These are phyloP conservation scores for Debaryomyces maramus DNA, from an alignment of 805 yeast species.

Conservation along the genomic window DNA sequence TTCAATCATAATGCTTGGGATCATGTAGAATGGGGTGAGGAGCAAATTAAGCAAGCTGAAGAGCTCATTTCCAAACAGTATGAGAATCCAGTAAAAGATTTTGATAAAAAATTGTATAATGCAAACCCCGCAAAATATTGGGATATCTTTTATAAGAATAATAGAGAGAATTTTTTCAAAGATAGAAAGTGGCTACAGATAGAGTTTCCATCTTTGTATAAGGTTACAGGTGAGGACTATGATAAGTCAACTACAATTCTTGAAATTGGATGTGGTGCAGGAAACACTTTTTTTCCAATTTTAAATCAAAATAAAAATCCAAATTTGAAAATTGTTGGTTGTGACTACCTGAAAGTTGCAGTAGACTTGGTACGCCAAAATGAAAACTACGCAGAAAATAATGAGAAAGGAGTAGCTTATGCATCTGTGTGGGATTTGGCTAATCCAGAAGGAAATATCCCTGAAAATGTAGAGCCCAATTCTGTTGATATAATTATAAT, in stretches of 20 bases:
- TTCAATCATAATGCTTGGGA: conserved; percentile 96
- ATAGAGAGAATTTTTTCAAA: conserved; percentile 91
- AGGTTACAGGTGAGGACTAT: conserved; percentile 65
- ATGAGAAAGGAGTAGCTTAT: conserved; percentile 51
- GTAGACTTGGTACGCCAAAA: conserved; percentile 77
- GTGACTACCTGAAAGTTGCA: conserved; percentile 88
- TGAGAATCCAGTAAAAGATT: conserved; percentile 82
- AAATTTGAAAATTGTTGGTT: conserved; percentile 72
- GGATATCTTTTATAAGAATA: conserved; percentile 91
- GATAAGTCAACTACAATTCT: conserved; percentile 72
- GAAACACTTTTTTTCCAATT: conserved; percentile 93
- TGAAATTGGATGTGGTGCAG: conserved; percentile 98
- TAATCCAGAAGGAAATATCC: conserved; percentile 67
- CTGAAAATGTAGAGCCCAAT: conserved; percentile 78
- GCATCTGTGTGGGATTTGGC: conserved; percentile 97
- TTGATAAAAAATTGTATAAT: conserved; percentile 77
- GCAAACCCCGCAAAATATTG: conserved; percentile 89
- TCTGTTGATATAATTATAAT: conserved; percentile 91
- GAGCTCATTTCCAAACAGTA: conserved; percentile 72
- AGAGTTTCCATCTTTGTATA: conserved; percentile 85
- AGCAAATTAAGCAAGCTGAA: conserved; percentile 74
- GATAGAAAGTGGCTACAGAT: conserved; percentile 95
- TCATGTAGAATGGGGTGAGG: conserved; percentile 96
- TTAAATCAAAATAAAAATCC: conserved; percentile 79
- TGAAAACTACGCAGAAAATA: conserved; percentile 56